Percentiles rank a stretch among this genome's conserved stretches.
phyloP scores from a whole-genome alignment of 495 filamentous ascomycete genomes.

The Penicillium paradoxum region DNA sequence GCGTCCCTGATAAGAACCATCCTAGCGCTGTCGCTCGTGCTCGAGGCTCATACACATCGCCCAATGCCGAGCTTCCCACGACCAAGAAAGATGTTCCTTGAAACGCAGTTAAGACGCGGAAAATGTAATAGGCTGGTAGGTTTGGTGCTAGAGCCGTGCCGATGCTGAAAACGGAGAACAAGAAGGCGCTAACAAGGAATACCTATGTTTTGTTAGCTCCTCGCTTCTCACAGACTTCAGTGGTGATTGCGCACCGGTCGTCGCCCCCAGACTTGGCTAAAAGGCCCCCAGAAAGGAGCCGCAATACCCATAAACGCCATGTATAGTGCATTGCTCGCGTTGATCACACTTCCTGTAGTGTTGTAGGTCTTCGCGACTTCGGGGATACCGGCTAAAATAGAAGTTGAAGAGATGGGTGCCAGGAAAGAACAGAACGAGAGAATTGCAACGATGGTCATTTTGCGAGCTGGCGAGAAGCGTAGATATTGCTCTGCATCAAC shows the following conservation, averaged over 20 bases:
- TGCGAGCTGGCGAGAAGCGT: constrained; percentile 50
- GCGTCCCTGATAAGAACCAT: constrained; percentile 64
- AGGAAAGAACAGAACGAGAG: constrained; percentile 64
- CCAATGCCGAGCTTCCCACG: constrained; percentile 60
- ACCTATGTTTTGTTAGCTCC: constrained; percentile 37
- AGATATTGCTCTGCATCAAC: constrained; percentile 46
- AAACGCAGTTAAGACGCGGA: constrained; percentile 64
- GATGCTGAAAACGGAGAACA: constrained; percentile 60
- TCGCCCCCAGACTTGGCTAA: constrained; percentile 63
- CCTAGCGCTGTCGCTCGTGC: constrained; percentile 64
- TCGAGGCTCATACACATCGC: constrained; percentile 59
- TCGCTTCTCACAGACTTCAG: neutral
- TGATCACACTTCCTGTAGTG: constrained; percentile 61
- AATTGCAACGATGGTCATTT: constrained; percentile 56
- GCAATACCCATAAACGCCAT: constrained; percentile 66
- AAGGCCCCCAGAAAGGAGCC: constrained; percentile 62
- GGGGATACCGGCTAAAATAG: constrained; percentile 63
- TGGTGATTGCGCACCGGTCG: constrained; percentile 43
- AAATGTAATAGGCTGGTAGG: constrained; percentile 61
- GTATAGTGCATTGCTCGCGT: constrained; percentile 65
- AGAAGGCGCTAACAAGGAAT: constrained; percentile 48
- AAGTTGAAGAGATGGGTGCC: constrained; percentile 63
- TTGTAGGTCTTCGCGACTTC: constrained; percentile 59
- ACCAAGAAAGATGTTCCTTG: constrained; percentile 67
- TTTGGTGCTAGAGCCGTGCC: constrained; percentile 65